A percentile compares a stretch with the other conserved stretches of the same genome.
phyloP scores from a whole-genome alignment of 129 eudicot species.

The Centella asiatica region DNA sequence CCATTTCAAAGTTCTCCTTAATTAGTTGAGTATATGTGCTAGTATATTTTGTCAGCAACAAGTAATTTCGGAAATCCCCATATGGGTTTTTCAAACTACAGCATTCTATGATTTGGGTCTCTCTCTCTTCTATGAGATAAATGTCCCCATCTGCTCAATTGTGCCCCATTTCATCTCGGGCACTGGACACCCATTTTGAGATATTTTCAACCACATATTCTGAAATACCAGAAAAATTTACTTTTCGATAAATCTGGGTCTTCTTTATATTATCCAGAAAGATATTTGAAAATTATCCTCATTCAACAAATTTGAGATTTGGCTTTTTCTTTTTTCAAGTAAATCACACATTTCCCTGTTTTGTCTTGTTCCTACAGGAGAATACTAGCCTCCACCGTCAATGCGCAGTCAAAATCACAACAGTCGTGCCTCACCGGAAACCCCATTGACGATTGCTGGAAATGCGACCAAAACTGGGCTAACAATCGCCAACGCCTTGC shows the following conservation, averaged over 20 bases:
- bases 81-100: constrained; percentile 18
- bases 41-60: background rate
- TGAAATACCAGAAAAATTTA: background rate
- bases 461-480: constrained; percentile 81
- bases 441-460: constrained; percentile 98
- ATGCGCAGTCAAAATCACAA: constrained; percentile 8
- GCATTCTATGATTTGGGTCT: constrained; percentile 9
- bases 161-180: background rate
- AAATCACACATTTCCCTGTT: constrained; percentile 3
- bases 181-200: too few relatives aligned
- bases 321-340: background rate
- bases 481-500: constrained; percentile 72
- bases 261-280: too few relatives aligned
- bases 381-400: constrained; percentile 22
- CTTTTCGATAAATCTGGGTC: background rate
- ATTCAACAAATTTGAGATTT: too few relatives aligned
- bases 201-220: too few relatives aligned
- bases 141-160: background rate
- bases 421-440: constrained; percentile 65
- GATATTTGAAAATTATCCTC: too few relatives aligned
- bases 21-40: background rate
- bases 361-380: constrained; percentile 35
- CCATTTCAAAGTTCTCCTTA: background rate
- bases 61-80: constrained; percentile 1
- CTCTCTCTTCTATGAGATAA: background rate